Percentiles rank a stretch among this genome's conserved stretches.
phyloP scores from a whole-genome alignment of 345 rosid species.

The Linum tenue region DNA sequence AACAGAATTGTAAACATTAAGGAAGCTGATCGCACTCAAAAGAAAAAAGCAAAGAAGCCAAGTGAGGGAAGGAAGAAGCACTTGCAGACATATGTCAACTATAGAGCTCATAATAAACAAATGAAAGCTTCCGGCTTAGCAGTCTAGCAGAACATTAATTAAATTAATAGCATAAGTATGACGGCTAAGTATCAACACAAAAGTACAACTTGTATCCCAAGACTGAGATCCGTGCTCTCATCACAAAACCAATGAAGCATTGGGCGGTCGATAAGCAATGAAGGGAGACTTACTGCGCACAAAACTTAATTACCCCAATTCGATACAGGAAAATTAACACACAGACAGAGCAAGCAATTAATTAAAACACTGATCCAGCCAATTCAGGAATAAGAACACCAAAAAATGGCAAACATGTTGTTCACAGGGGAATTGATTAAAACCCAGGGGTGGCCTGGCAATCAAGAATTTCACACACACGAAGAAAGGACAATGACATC shows the following conservation, averaged over 20 bases:
- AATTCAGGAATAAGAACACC: neutral
- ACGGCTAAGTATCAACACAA: neutral
- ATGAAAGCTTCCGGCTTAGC: neutral
- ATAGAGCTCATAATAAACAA: neutral
- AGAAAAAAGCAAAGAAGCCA: neutral
- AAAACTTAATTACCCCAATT: neutral
- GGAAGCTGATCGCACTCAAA: too few relatives aligned
- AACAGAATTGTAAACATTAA: too few relatives aligned
- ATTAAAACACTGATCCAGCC: neutral
- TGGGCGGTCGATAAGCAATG: neutral
- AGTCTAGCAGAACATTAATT: neutral
- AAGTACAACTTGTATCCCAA: neutral
- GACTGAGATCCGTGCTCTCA: neutral
- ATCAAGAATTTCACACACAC: neutral
- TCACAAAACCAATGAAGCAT: neutral
- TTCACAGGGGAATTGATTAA: neutral
- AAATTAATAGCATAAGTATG: neutral
- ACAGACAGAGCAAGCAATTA: neutral
- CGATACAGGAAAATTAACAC: neutral
- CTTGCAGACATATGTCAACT: neutral
- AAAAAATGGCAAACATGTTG: neutral
- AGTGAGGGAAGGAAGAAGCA: neutral
- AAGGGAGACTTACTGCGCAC: neutral
- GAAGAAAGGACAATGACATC: neutral
- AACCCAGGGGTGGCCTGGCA: neutral